Evolutionary conservation across 805 yeast species (phyloP).

Genomic region (Barnettozyma pratensis): DNA sequence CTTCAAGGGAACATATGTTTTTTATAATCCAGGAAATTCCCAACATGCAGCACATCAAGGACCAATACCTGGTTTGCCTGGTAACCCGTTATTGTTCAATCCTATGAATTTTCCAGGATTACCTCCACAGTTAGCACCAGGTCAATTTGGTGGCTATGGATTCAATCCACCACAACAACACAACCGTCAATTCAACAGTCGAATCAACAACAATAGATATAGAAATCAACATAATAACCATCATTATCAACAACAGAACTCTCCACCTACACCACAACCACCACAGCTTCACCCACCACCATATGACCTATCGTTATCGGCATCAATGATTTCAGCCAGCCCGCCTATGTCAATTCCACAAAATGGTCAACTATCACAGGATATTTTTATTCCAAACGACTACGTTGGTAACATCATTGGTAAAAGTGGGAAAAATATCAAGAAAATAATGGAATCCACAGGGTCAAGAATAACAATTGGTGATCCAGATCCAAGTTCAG

Average conservation of each 20-base stretch:
- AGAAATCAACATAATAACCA: background rate
- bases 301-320: background rate
- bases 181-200: background rate
- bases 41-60: conserved; percentile 1
- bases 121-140: conserved; percentile 6
- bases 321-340: background rate
- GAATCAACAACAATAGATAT: conserved; percentile 1
- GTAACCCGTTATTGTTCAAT: conserved; percentile 11
- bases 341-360: background rate
- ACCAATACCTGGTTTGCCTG: conserved; percentile 11
- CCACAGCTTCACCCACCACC: background rate
- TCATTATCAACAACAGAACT: background rate
- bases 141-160: conserved; percentile 4
- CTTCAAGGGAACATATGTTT: conserved; percentile 48
- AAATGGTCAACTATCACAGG: conserved; percentile 49
- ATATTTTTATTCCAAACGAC: conserved; percentile 67
- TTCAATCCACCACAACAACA: conserved; percentile 1
- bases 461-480: conserved; percentile 75
- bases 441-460: conserved; percentile 67
- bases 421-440: conserved; percentile 77
- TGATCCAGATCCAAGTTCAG: conserved; percentile 45
- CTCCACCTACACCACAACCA: background rate
- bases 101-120: conserved; percentile 7
- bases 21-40: conserved; percentile 45
- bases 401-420: conserved; percentile 85